Base-by-base conservation (phyloP, 371 early-diverging fungal species). In the Mucor mucedo region DNA sequence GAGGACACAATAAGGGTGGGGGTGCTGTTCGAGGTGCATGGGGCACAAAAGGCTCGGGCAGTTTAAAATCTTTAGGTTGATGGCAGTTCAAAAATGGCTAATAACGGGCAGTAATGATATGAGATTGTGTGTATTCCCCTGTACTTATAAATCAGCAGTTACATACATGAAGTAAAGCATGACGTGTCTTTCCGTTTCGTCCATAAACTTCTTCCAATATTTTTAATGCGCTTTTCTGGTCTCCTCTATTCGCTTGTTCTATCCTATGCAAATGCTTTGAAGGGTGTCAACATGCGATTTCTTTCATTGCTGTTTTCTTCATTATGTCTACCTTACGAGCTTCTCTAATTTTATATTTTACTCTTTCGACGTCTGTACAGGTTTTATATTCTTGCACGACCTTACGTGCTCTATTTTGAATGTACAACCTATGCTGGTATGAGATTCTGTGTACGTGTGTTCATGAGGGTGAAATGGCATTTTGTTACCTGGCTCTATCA, bases 11-110 rank as follows among this genome's bases (percentile, higher is more conserved):
- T 3, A 63, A 58, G 7, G 76, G 75, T 6, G 82, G 82, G 7
- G 82, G 82, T 4, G 82, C 72, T 33, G 82, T 82, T 21, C 71
- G 75, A 8, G 76, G 75, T 3, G 65, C 68, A 61, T 77, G 76
- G 5, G 79, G 63, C 4, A 77, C 68, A 32, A 79, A 62, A 5
- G 82, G 79, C 9, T 60, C 60, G 21, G 77, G 75, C n/a, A 30
- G 9, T 5, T 39, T 41, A 5, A 62, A 5, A 1, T 47, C 32
- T 28, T 69, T 63, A 4, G 72, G 72, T 30, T 59, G 54, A 42
- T 71, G 61, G 1, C 50, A 52, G 45, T 73, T 47, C 5, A 76
- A 29, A 65, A 72, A 74, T 45, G 76, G 73, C 79, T 75, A 66
- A 27, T 47, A 0, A 49, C 16, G 21, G 35, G 8, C 8, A 35